Evolutionary conservation across 148 eudicot species (phyloP).

Genomic region (Vaccinium vitisidaea): DNA sequence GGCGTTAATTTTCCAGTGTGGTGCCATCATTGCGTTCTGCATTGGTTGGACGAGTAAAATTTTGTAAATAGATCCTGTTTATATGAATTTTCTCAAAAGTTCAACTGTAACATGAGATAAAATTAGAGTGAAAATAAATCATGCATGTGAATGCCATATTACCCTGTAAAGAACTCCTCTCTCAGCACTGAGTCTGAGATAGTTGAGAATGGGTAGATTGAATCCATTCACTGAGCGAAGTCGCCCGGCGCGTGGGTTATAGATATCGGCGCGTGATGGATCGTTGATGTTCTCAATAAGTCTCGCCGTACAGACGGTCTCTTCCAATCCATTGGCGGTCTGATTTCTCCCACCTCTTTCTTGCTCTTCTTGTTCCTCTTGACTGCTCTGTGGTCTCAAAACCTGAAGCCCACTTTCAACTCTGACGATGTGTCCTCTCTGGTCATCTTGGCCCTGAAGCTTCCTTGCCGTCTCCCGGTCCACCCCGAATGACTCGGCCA

Average conservation of each 20-base stretch:
- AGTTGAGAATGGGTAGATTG: conserved; percentile 57
- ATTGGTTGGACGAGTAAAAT: no score
- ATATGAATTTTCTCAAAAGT: no score
- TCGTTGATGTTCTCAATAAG: conserved; percentile 47
- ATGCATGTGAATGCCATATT: not conserved
- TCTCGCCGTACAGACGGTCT: conserved; percentile 56
- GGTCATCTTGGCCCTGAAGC: conserved; percentile 48
- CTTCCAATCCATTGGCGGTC: conserved; percentile 54
- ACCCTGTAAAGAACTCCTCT: no score
- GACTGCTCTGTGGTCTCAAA: conserved; percentile 37
- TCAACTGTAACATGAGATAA: no score
- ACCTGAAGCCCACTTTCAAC: conserved; percentile 49
- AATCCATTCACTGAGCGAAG: conserved; percentile 48
- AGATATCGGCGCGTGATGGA: conserved; percentile 56
- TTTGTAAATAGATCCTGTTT: no score
- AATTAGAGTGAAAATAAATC: no score
- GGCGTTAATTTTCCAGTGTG: not conserved
- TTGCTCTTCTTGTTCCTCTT: conserved; percentile 16
- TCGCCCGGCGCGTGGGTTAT: conserved; percentile 63
- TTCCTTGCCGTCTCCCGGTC: conserved; percentile 42
- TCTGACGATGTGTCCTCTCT: conserved; percentile 56
- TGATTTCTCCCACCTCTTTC: not conserved
- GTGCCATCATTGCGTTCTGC: no score
- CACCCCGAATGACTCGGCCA: conserved; percentile 54
- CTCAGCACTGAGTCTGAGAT: conserved; percentile 15